These are phyloP conservation scores for Pezicula carpinea DNA, from an alignment of 2,329 filamentous ascomycete genomes.

Conservation along the genomic window DNA sequence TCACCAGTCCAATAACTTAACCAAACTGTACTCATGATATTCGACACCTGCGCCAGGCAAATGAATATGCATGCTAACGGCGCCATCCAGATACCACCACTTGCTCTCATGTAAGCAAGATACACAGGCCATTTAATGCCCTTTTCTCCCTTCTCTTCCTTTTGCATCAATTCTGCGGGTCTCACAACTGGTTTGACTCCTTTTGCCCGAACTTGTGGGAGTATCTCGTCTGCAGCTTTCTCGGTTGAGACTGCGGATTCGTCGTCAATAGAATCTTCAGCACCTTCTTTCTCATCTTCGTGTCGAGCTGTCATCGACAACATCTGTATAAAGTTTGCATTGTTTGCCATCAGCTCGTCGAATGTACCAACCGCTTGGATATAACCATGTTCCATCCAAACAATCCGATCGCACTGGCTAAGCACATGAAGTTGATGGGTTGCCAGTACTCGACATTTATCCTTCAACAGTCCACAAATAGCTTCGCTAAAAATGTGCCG, in stretches of 20 bases:
- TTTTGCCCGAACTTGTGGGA: conserved; percentile 31
- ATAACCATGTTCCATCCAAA: conserved; percentile 85
- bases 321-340: conserved; percentile 64
- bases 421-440: conserved; percentile 95
- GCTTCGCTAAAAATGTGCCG: conserved; percentile 87
- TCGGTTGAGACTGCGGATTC: conserved; percentile 30
- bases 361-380: conserved; percentile 87
- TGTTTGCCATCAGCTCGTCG: conserved; percentile 75
- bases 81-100: conserved; percentile 52
- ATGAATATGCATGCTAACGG: conserved; percentile 51
- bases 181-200: conserved; percentile 51
- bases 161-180: conserved; percentile 67
- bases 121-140: conserved; percentile 62
- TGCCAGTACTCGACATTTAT: conserved; percentile 86
- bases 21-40: conserved; percentile 87
- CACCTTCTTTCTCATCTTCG: conserved; percentile 58
- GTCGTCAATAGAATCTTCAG: conserved; percentile 41
- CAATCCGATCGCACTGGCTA: conserved; percentile 82
- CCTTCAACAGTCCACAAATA: conserved; percentile 80
- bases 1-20: conserved; percentile 89
- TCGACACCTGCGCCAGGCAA: conserved; percentile 66
- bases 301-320: conserved; percentile 81
- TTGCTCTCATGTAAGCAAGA: conserved; percentile 58
- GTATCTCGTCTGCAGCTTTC: conserved; percentile 38
- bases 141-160: conserved; percentile 51